Base-by-base conservation (phyloP, 345 rosid genomes). In the Physaria fendleri region DNA sequence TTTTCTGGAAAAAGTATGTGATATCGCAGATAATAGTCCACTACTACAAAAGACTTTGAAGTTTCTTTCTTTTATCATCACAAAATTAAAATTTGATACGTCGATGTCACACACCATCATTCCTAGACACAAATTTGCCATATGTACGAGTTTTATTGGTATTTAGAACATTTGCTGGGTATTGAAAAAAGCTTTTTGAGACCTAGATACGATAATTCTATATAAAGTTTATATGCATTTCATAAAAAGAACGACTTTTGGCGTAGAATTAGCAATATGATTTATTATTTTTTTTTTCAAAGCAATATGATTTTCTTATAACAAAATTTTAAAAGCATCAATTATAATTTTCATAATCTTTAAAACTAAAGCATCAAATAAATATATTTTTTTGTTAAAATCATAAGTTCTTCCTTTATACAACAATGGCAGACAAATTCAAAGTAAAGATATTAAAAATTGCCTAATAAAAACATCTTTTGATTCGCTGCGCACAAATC, bases 401-500 rank as follows among this genome's bases (percentile, higher is more conserved):
- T 46, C 37, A 65, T 16, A 15, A 33, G 62, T 45, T 42, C 22
- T 33, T 13, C 29, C 72, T 68, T 59, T 68, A 42, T 34, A 27
- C 60, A 68, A 68, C 51, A 28, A 55, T 62, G 68, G 74, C 68
- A 69, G 68, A 69, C 74, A 62, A 62, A 62, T 69, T 62, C 74
- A 69, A 69, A 62, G 74, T 30, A 29, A 29, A 55, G 37, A 69
- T 46, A 28, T 55, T 0, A 8, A 38, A 68, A 54, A 62, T 41
- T 62, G 63, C 74, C 68, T 62, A 46, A 69, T 62, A 62, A 69
- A 60, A 69, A 61, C 74, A 62, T 44, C 38, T 69, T 69, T 69
- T 69, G 74, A 69, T 69, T 69, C 73, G 62, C 45, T 62, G 68
- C 50, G 51, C 68, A 69, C 63, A 62, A 62, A 44, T 60, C 73